Conservation (phyloP, 1,139 yeast species). For the Yamadazyma diospyri region DNA sequence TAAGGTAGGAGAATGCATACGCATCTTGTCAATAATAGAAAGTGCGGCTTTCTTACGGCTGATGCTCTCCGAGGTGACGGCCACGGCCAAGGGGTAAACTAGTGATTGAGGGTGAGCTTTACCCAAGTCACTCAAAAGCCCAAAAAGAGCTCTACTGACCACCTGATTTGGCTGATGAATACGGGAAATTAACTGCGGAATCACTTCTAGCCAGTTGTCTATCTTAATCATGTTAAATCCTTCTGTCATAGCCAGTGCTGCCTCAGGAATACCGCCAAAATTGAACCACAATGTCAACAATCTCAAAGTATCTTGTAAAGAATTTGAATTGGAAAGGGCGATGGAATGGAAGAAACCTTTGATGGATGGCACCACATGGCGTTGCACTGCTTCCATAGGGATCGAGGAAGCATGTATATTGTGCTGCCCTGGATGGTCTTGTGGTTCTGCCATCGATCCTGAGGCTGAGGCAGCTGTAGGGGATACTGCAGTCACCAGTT, state of each 20-base stretch:
- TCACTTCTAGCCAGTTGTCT: slow-evolving; percentile 92
- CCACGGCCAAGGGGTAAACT: slow-evolving; percentile 93
- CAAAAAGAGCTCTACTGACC: slow-evolving; percentile 77
- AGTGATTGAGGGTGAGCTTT: slow-evolving; percentile 96
- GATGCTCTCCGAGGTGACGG: slow-evolving; percentile 89
- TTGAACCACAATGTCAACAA: slow-evolving; percentile 92
- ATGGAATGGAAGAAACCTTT: slow-evolving; percentile 95
- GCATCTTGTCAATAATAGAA: slow-evolving; percentile 87
- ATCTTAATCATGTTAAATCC: slow-evolving; percentile 88
- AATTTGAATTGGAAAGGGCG: slow-evolving; percentile 79
- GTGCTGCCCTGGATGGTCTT: slow-evolving; percentile 4
- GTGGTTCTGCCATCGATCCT: neutral
- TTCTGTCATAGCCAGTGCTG: slow-evolving; percentile 85
- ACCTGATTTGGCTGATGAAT: slow-evolving; percentile 92
- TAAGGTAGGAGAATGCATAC: slow-evolving; percentile 76
- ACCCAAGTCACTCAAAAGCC: slow-evolving; percentile 82
- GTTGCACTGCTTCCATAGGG: slow-evolving; percentile 62
- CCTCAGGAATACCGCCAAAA: slow-evolving; percentile 90
- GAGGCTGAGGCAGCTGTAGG: neutral
- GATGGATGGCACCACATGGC: slow-evolving; percentile 92
- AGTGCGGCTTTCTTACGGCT: slow-evolving; percentile 89
- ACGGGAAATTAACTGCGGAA: slow-evolving; percentile 93
- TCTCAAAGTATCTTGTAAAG: slow-evolving; percentile 89
- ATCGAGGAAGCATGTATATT: slow-evolving; percentile 15
- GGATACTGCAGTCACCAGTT: neutral